phyloP scores from a whole-genome alignment of 2,329 filamentous ascomycete genomes.

The Aspergillus felis region DNA sequence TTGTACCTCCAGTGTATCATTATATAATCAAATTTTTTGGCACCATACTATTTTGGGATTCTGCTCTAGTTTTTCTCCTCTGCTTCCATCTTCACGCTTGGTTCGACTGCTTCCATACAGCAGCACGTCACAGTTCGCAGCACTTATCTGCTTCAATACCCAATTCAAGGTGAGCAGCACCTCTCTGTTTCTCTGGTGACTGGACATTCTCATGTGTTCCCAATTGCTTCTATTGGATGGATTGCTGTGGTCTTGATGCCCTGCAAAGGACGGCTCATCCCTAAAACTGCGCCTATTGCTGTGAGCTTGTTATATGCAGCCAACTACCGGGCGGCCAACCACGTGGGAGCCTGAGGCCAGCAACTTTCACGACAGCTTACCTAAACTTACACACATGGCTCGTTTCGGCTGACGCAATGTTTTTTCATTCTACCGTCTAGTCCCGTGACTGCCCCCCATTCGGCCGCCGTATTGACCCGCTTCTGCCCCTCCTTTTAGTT shows the following conservation, averaged over 20 bases:
- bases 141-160: background rate
- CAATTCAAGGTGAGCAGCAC: background rate
- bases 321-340: background rate
- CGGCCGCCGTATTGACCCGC: slow-evolving; percentile 25
- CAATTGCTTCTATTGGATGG: slow-evolving; percentile 1
- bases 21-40: slow-evolving; percentile 9
- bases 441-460: background rate
- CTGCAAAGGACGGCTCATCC: background rate
- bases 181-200: background rate
- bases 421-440: background rate
- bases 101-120: slow-evolving; percentile 1
- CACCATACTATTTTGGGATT: slow-evolving; percentile 6
- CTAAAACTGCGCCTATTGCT: background rate
- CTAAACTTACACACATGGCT: slow-evolving; percentile 15
- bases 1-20: background rate
- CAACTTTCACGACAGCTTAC: background rate
- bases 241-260: slow-evolving; percentile 2
- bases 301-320: background rate
- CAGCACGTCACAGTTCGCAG: background rate
- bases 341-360: slow-evolving; percentile 9
- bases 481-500: slow-evolving; percentile 27
- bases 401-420: slow-evolving; percentile 12
- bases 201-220: background rate
- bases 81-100: slow-evolving; percentile 8
- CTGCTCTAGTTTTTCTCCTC: slow-evolving; percentile 7